Base-by-base conservation (phyloP, 352 stramenopile species). In the Elongisporangium undulatum region DNA sequence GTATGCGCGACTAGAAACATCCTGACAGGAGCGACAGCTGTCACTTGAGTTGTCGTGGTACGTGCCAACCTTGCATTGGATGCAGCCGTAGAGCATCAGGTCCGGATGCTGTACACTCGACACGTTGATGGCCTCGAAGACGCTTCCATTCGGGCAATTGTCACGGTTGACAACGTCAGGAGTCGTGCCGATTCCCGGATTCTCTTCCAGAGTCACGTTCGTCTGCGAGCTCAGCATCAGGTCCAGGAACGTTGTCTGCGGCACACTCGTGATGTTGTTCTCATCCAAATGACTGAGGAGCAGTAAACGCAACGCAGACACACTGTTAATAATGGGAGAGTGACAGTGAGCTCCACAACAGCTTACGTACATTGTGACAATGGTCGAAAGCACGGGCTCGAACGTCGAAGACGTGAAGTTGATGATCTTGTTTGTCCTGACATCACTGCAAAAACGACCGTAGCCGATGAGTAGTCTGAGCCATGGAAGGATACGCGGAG, bases 351-450 rank as follows among this genome's bases (percentile, higher is more conserved):
- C 41, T 20, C 29, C 9, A 5, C 19, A 51, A 45, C 38, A 17
- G 60, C 16, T 41, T 17, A 66, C 77, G 41, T 74, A 90, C 80
- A 90, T 84, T 16, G 23, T 60, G 49, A 77, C 49, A 56, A 88
- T 82, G 2, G 64, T 81, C 8, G 57, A 54, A 53, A 83, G 66
- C 53, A 88, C 71, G 2, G 73, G 68, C 26, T 71, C 65, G 53
- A 90, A 85, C 2, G 77, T 69, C 13, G 52, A 64, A 0, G 72
- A 57, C n/a, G 74, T 81, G 51, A 90, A 88, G 53, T 81, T 88
- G 9, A 73, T 64, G 23, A 90, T 59, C 3, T 68, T 74, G 15
- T 90, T 88, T 57, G 63, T 81, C 22, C 77, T 79, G 55, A 88
- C 4, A 50, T 90, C 77, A 12, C 79, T 90, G 55, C 19, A 9